phyloP scores from a whole-genome alignment of 2,329 filamentous ascomycete genomes.

The Botrytis squamosa region DNA sequence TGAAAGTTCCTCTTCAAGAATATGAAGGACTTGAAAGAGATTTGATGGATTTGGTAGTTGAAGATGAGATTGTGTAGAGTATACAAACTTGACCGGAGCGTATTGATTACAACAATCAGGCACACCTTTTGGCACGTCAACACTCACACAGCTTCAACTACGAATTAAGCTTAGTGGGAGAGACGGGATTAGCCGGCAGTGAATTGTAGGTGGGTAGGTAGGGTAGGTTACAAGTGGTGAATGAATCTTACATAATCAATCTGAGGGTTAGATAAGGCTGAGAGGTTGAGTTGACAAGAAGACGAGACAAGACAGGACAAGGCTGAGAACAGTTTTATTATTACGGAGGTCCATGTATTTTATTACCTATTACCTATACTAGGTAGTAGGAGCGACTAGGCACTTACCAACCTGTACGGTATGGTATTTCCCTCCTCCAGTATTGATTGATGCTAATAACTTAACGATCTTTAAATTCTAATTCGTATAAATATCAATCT shows the following conservation, averaged over 20 bases:
- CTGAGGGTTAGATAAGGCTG: not conserved
- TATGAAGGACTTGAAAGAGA: not conserved
- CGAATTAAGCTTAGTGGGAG: not conserved
- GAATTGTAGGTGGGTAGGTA: no score
- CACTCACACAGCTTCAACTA: slow-evolving; percentile 12
- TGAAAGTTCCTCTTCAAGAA: not conserved
- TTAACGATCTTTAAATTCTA: no score
- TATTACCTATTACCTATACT: no score
- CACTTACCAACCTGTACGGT: no score
- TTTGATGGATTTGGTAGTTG: not conserved
- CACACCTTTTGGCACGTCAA: slow-evolving; percentile 23
- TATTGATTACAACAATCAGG: slow-evolving; percentile 11
- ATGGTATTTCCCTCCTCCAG: no score
- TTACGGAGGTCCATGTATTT: no score
- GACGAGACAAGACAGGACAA: not conserved
- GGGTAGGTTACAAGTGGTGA: not conserved
- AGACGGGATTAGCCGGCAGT: not conserved
- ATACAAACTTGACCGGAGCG: not conserved
- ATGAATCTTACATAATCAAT: not conserved
- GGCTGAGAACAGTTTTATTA: not conserved
- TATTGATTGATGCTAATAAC: no score
- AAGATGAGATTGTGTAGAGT: not conserved
- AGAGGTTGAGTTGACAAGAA: not conserved
- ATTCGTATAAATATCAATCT: not conserved
- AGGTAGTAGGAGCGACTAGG: no score